phyloP scores from a whole-genome alignment of 768 basidiomycete species.

The Tricholoma sp. region DNA sequence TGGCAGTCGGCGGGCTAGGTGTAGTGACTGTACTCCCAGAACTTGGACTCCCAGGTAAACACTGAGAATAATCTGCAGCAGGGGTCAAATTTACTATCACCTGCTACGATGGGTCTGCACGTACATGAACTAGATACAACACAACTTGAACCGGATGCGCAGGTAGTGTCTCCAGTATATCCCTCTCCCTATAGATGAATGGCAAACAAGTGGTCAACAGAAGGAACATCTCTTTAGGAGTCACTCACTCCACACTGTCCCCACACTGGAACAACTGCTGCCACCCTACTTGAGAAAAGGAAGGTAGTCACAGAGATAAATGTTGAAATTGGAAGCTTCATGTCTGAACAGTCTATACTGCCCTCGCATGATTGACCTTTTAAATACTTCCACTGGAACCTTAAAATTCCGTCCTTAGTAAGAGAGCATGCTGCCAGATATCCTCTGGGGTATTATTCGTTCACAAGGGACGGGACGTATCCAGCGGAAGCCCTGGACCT shows the following conservation, averaged over 20 bases:
- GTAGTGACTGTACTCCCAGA: slow-evolving; percentile 16
- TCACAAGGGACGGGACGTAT: neutral
- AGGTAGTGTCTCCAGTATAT: slow-evolving; percentile 40
- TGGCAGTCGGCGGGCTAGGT: slow-evolving; percentile 12
- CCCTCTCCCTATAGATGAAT: slow-evolving; percentile 26
- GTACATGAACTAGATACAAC: slow-evolving; percentile 36
- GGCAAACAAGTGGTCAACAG: neutral
- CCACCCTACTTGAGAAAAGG: slow-evolving; percentile 22
- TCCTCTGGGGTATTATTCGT: neutral
- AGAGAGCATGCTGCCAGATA: neutral
- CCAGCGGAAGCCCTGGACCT: neutral
- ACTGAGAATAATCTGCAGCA: slow-evolving; percentile 43
- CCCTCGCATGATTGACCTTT: neutral
- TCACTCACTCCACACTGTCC: slow-evolving; percentile 48
- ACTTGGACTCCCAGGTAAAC: slow-evolving; percentile 24
- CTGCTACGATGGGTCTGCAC: slow-evolving; percentile 6
- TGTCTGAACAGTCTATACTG: slow-evolving; percentile 10
- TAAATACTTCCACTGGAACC: slow-evolving; percentile 4
- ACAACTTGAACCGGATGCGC: slow-evolving; percentile 41
- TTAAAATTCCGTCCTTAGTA: slow-evolving; percentile 17
- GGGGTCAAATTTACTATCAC: neutral
- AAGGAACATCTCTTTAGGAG: neutral
- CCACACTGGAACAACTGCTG: slow-evolving; percentile 34
- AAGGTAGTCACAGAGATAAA: slow-evolving; percentile 29
- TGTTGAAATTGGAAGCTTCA: slow-evolving; percentile 25